Conservation (phyloP, 371 early-diverging fungal species). For the Mortierella sp. region DNA sequence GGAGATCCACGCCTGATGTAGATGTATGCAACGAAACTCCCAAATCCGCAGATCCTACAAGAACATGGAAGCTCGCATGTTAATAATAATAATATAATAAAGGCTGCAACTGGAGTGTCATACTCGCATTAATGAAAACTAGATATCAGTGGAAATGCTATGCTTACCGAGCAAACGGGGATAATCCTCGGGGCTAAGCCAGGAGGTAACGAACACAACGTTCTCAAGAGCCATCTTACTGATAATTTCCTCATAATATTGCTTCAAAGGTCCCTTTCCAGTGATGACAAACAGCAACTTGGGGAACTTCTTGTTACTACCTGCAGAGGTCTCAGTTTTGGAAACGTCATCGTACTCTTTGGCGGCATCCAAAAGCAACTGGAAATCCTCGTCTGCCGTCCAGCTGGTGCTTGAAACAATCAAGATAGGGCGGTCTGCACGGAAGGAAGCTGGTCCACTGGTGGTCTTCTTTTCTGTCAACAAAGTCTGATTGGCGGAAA, state of each 20-base stretch:
- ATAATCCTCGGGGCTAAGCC: conserved; percentile 89
- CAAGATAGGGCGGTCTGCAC: conserved; percentile 74
- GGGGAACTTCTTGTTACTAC: conserved; percentile 59
- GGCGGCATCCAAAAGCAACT: conserved; percentile 81
- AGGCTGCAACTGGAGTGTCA: background rate
- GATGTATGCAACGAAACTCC: conserved; percentile 94
- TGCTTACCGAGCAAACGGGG: conserved; percentile 79
- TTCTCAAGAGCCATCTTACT: conserved; percentile 62
- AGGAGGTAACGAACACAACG: conserved; percentile 82
- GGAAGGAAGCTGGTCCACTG: conserved; percentile 49
- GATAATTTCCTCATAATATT: conserved; percentile 75
- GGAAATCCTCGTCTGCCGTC: conserved; percentile 97
- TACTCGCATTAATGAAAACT: background rate
- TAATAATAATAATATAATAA: background rate
- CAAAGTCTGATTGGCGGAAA: conserved; percentile 58
- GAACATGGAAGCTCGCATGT: background rate
- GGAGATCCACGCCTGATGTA: conserved; percentile 94
- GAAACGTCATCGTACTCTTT: conserved; percentile 69
- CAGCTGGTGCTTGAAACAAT: conserved; percentile 94
- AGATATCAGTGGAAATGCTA: background rate
- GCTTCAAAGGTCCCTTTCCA: conserved; percentile 91
- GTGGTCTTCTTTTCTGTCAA: conserved; percentile 59
- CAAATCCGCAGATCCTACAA: conserved; percentile 85
- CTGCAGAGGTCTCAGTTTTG: conserved; percentile 36
- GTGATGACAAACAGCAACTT: conserved; percentile 88